Evolutionary conservation across 306 rosid species (phyloP), one percentile per base, ranked within the genome.

Genomic region (Spatholobus suberectus): DNA sequence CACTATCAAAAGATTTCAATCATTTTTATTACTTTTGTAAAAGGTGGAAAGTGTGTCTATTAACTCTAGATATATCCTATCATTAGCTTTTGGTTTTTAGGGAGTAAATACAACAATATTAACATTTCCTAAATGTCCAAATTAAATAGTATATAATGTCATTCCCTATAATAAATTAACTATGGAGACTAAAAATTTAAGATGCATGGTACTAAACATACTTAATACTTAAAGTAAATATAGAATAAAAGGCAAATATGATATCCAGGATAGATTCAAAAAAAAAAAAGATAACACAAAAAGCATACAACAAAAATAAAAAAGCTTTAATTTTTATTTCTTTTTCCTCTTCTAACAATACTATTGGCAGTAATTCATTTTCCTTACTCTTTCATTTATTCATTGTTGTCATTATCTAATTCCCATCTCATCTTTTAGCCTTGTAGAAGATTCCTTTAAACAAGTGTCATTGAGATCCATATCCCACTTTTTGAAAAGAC

Each of bases 11-110:
- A 18, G 41, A 51, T 72, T 78, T 84, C 68, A 85, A 68, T 83
- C 81, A 77, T 85, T 70, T 76, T 76, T 8, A 44, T 85, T 59
- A 32, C 62, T 78, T 80, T 80, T 67, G 61, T 13, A 79, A 74
- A 79, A 80, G 59, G 78, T 44, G 59, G 5, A 24, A 69, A 80
- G 70, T 62, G 41, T 68, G 68, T 68, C 49, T 68, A 70, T 80
- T 62, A 62, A 35, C 74, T 47, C 66, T 23, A 69, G 32, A 83
- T 11, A 29, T 75, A 72, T 58, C 20, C 61, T 26, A 26, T 61
- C 44, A 70, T 2, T 21, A 23, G 6, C 38, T 12, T 29, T 17
- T 11, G 0, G 24, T 23, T 44, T 26, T 34, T 65, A 17, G 4
- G 63, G 63, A 0, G 34, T 35, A 73, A 51, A 74, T 18, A 49